Percentiles rank a stretch among this genome's conserved stretches.
phyloP scores from a whole-genome alignment of 1,284 basidiomycete species.

The Ganoderma multipileum region DNA sequence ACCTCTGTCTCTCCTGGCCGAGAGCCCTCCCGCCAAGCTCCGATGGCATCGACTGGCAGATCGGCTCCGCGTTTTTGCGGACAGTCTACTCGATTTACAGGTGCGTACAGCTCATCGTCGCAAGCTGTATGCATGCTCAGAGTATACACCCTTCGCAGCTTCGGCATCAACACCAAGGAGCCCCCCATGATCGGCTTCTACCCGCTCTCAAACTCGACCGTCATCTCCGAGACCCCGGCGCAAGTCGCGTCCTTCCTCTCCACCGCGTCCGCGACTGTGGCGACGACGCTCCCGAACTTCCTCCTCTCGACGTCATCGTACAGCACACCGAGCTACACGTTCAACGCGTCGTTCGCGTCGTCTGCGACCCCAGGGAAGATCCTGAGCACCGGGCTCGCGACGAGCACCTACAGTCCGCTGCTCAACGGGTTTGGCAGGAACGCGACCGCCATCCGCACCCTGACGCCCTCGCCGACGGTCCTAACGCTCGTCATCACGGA shows the following conservation, averaged over 20 bases:
- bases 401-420: slow-evolving; percentile 71
- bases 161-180: slow-evolving; percentile 75
- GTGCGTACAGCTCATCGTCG: slow-evolving; percentile 44
- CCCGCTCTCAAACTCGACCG: slow-evolving; percentile 55
- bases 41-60: slow-evolving; percentile 89
- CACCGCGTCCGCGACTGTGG: slow-evolving; percentile 66
- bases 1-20: slow-evolving; percentile 86
- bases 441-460: slow-evolving; percentile 42
- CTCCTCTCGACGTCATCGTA: slow-evolving; percentile 72
- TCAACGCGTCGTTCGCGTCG: slow-evolving; percentile 71
- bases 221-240: slow-evolving; percentile 47
- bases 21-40: slow-evolving; percentile 67
- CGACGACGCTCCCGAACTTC: slow-evolving; percentile 80
- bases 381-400: slow-evolving; percentile 65
- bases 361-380: slow-evolving; percentile 59
- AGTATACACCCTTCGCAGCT: slow-evolving; percentile 48
- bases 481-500: slow-evolving; percentile 46
- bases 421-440: slow-evolving; percentile 43
- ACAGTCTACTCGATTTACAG: slow-evolving; percentile 87
- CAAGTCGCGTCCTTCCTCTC: slow-evolving; percentile 63
- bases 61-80: slow-evolving; percentile 80
- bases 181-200: slow-evolving; percentile 79
- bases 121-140: background rate
- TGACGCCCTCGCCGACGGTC: slow-evolving; percentile 42
- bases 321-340: slow-evolving; percentile 71